These are phyloP conservation scores for Ganoderma sinense DNA, from an alignment of 1,284 basidiomycete species.

Conservation along the genomic window DNA sequence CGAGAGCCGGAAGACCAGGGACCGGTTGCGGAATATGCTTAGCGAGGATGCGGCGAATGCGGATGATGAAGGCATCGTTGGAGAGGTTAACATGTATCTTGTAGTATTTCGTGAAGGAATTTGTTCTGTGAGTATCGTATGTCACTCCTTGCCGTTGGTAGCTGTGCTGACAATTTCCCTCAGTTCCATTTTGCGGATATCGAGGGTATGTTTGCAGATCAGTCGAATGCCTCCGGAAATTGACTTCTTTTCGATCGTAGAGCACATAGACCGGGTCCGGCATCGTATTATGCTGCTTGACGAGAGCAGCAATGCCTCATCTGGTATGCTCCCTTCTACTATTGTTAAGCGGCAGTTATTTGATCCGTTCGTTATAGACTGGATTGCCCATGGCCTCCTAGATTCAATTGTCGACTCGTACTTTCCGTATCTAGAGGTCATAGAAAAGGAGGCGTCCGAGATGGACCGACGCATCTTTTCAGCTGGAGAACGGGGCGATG, in stretches of 20 bases:
- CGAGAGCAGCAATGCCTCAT: slow-evolving; percentile 68
- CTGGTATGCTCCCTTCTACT: slow-evolving; percentile 54
- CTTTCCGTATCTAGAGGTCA: slow-evolving; percentile 86
- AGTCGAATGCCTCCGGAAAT: background rate
- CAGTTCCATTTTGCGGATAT: slow-evolving; percentile 96
- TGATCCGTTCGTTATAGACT: slow-evolving; percentile 60
- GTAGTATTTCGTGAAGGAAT: slow-evolving; percentile 92
- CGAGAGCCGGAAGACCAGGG: slow-evolving; percentile 60
- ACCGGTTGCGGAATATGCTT: slow-evolving; percentile 44
- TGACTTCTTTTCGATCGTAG: slow-evolving; percentile 43
- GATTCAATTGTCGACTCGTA: slow-evolving; percentile 97
- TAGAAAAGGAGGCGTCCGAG: slow-evolving; percentile 84
- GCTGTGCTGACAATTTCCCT: background rate
- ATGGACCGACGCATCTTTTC: slow-evolving; percentile 78
- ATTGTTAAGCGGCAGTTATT: background rate
- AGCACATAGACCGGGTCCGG: slow-evolving; percentile 85
- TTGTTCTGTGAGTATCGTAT: slow-evolving; percentile 72
- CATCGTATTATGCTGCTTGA: slow-evolving; percentile 71
- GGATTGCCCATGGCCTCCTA: slow-evolving; percentile 94
- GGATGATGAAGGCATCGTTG: slow-evolving; percentile 59
- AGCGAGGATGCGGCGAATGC: slow-evolving; percentile 35
- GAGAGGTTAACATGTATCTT: slow-evolving; percentile 88
- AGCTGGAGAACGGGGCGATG: slow-evolving; percentile 28
- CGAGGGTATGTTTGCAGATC: slow-evolving; percentile 50
- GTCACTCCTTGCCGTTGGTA: background rate